Percentiles rank a stretch among this genome's conserved stretches.
Conservation (phyloP, 2,329 filamentous ascomycete genomes). For the Hortaea werneckii region DNA sequence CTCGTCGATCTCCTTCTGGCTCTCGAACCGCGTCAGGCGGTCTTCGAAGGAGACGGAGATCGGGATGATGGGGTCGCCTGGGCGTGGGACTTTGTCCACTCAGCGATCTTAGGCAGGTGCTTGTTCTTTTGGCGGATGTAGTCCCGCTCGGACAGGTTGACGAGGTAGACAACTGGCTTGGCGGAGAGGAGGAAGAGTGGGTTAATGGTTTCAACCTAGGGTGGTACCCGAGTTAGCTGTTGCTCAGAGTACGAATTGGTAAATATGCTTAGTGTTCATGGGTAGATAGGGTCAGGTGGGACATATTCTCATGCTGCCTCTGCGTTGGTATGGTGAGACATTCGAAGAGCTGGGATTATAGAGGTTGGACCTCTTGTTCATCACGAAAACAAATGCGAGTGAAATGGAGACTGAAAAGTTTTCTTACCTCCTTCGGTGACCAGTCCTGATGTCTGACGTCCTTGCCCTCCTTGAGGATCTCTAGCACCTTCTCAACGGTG, state of each 20-base stretch:
- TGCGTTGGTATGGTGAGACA: constrained; percentile 57
- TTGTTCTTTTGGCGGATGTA: constrained; percentile 99
- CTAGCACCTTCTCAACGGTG: constrained; percentile 80
- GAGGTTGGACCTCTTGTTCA: constrained; percentile 97
- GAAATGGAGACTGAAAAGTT: constrained; percentile 12
- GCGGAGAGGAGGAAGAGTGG: constrained; percentile 88
- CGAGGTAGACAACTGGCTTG: constrained; percentile 92
- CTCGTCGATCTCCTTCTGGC: constrained; percentile 64
- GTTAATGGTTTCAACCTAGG: constrained; percentile 92
- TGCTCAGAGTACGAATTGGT: not conserved
- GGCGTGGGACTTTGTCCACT: constrained; percentile 92
- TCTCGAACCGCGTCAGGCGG: constrained; percentile 70
- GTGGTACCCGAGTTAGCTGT: no score
- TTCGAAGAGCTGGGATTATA: constrained; percentile 99
- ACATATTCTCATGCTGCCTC: constrained; percentile 83
- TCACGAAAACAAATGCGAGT: constrained; percentile 46
- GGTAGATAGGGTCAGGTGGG: constrained; percentile 29
- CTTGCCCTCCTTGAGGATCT: constrained; percentile 76
- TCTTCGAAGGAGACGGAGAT: constrained; percentile 91
- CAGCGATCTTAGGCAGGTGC: constrained; percentile 82
- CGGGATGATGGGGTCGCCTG: constrained; percentile 82
- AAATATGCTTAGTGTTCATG: not conserved
- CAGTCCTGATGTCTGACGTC: constrained; percentile 87
- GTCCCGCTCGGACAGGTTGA: constrained; percentile 95
- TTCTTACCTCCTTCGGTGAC: constrained; percentile 85